These are phyloP conservation scores for Backusella australiensis DNA, from an alignment of 192 early-diverging fungal species.

Conservation along the genomic window DNA sequence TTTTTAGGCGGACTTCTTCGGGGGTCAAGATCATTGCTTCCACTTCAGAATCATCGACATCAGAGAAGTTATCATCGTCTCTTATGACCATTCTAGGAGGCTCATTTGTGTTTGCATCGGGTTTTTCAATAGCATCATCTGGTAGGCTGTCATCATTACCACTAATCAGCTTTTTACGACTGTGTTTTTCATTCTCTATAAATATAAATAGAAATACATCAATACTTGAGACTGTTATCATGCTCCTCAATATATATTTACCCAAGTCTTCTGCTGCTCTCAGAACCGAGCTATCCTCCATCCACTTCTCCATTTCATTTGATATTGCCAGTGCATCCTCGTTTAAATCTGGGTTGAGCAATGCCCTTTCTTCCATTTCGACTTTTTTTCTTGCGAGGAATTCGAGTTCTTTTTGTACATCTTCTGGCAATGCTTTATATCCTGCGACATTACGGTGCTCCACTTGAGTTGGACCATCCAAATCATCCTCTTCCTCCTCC, in stretches of 20 bases:
- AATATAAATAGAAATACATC: background rate
- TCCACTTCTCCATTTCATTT: constrained; percentile 34
- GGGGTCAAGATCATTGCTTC: constrained; percentile 24
- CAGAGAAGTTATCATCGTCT: constrained; percentile 35
- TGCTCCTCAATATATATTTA: background rate
- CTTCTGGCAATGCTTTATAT: background rate
- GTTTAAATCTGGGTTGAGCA: constrained; percentile 36
- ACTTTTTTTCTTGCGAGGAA: background rate
- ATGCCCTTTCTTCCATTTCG: background rate
- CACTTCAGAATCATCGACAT: constrained; percentile 79
- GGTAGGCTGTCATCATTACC: background rate
- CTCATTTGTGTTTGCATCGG: background rate
- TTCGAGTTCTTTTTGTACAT: background rate
- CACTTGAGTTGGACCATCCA: background rate
- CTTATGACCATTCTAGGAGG: constrained; percentile 5
- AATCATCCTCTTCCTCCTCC: constrained; percentile 28
- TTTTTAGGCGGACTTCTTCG: too few species aligned
- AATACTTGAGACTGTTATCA: too few species aligned
- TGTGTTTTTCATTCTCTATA: constrained; percentile 22
- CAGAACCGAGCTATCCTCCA: constrained; percentile 30
- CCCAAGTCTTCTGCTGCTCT: constrained; percentile 36
- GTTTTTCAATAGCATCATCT: background rate
- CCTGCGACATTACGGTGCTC: background rate
- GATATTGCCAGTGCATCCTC: constrained; percentile 46
- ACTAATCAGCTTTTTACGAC: constrained; percentile 4